These are phyloP conservation scores for Corylus heterophylla DNA, from an alignment of 306 rosid species.

Conservation along the genomic window DNA sequence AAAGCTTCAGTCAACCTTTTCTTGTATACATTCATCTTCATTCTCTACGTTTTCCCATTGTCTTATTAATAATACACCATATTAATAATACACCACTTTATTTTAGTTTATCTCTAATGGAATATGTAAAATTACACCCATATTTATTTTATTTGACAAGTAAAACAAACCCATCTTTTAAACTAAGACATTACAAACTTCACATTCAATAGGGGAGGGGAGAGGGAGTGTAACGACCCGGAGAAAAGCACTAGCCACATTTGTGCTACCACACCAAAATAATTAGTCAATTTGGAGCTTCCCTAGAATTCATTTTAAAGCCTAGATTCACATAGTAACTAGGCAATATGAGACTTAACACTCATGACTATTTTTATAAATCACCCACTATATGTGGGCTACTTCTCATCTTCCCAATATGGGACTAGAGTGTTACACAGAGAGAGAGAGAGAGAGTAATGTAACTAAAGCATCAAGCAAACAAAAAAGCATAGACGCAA, in stretches of 20 bases:
- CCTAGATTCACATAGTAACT: no score
- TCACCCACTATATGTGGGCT: no score
- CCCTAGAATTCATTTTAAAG: no score
- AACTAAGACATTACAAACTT: not conserved
- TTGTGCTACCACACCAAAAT: no score
- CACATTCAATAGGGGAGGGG: not conserved
- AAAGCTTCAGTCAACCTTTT: conserved; percentile 13
- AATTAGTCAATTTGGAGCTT: no score
- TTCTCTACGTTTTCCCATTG: conserved; percentile 2
- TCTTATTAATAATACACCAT: not conserved
- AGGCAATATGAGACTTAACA: no score
- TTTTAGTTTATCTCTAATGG: not conserved
- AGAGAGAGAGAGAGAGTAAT: not conserved
- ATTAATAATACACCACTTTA: not conserved
- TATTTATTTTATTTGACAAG: not conserved
- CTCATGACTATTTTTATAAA: no score
- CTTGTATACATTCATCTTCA: conserved; percentile 3
- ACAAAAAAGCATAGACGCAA: not conserved
- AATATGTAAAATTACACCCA: not conserved
- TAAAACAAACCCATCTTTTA: not conserved
- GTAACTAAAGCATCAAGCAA: not conserved
- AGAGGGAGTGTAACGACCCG: not conserved
- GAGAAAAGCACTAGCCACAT: no score
- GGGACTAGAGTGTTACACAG: not conserved
- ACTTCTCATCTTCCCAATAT: no score